A percentile compares a stretch with the other conserved stretches of the same genome.
Evolutionary conservation across 2,329 filamentous ascomycete genomes (phyloP).

Genomic region (Tolypocladium capitatum): DNA sequence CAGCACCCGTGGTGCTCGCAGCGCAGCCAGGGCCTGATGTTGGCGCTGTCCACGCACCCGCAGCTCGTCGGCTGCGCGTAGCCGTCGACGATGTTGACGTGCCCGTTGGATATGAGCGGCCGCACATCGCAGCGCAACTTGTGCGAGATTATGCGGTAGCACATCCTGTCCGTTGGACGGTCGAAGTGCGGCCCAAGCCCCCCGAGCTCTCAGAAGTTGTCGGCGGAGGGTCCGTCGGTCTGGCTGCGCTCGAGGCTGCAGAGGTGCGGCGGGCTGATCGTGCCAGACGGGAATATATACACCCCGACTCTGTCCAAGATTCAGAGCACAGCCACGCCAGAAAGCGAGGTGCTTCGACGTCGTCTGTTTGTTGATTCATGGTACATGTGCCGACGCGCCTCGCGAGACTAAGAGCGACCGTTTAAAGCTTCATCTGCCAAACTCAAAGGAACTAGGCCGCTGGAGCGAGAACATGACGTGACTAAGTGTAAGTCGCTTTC

Average conservation of each 20-base stretch:
- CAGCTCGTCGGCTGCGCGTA: slow-evolving; percentile 10
- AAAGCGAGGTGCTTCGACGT: background rate
- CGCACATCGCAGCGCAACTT: slow-evolving; percentile 15
- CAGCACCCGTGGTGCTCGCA: slow-evolving; percentile 17
- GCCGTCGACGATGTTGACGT: slow-evolving; percentile 9
- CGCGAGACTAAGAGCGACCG: background rate
- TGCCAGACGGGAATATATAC: background rate
- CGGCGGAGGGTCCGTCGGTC: background rate
- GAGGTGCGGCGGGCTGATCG: background rate
- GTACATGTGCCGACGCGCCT: too few relatives aligned
- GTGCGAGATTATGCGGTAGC: slow-evolving; percentile 13
- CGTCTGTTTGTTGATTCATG: background rate
- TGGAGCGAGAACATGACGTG: background rate
- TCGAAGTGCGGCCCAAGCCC: background rate
- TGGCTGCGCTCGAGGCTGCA: background rate
- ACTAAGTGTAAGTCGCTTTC: background rate
- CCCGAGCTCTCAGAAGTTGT: background rate
- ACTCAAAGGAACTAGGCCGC: background rate
- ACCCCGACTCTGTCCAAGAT: too few relatives aligned
- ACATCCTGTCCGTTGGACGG: slow-evolving; percentile 6
- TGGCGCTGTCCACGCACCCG: slow-evolving; percentile 5
- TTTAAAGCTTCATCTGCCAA: background rate
- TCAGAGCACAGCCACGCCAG: background rate
- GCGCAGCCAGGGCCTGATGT: slow-evolving; percentile 2
- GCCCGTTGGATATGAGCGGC: slow-evolving; percentile 12